These are phyloP conservation scores for Trametopsis cervina DNA, from an alignment of 768 basidiomycete species.

Conservation along the genomic window DNA sequence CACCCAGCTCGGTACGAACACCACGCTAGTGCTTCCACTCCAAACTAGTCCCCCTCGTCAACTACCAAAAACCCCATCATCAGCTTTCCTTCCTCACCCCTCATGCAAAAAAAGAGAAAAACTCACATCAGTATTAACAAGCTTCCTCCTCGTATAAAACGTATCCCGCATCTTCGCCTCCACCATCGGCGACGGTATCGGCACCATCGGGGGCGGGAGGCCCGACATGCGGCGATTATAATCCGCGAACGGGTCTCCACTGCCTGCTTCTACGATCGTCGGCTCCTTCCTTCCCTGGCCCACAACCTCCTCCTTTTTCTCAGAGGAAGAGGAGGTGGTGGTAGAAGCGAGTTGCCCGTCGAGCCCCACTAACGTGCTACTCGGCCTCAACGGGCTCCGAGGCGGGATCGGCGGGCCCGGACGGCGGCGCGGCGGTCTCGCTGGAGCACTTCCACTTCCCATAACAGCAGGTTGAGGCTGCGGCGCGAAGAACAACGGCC, in stretches of 20 bases:
- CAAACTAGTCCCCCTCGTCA: background rate
- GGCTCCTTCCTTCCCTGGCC: no score
- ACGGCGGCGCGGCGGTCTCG: constrained; percentile 4
- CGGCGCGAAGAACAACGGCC: no score
- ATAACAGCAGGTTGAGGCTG: no score
- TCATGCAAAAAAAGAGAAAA: no score
- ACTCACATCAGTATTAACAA: constrained; percentile 7
- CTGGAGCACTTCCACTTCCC: no score
- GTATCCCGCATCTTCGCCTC: constrained; percentile 1
- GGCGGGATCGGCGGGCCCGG: constrained; percentile 12
- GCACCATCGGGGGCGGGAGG: no score
- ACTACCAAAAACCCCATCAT: background rate
- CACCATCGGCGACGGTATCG: background rate
- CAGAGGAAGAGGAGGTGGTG: background rate
- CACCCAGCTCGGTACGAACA: no score
- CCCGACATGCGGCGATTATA: constrained; percentile 1
- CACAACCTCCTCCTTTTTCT: constrained; percentile 6
- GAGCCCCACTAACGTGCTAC: constrained; percentile 1
- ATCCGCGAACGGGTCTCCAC: constrained; percentile 7
- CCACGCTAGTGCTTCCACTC: constrained; percentile 6
- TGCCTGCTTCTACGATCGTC: no score
- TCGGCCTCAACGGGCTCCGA: constrained; percentile 15
- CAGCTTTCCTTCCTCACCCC: background rate
- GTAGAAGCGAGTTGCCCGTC: no score
- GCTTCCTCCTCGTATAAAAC: constrained; percentile 11